These are phyloP conservation scores for Gossypium turneri DNA, from an alignment of 345 rosid species.

Conservation along the genomic window DNA sequence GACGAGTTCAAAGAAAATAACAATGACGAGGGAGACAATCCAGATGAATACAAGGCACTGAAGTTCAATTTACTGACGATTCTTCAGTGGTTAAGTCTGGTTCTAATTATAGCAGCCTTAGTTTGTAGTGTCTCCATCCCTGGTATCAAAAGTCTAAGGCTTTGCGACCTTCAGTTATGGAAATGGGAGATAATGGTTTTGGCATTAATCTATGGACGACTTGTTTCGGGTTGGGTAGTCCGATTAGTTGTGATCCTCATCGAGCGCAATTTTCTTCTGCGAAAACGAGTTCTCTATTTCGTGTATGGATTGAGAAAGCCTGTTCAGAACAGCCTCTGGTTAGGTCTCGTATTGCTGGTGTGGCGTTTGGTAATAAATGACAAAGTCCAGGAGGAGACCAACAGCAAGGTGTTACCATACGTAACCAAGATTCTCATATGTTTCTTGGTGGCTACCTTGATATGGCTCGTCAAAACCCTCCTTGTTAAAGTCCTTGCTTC, in stretches of 20 bases:
- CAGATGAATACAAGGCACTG: constrained; percentile 24
- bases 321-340: constrained; percentile 40
- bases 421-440: constrained; percentile 40
- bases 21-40: constrained; percentile 27
- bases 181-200: constrained; percentile 47
- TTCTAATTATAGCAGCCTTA: constrained; percentile 27
- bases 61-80: constrained; percentile 19
- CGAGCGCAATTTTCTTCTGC: constrained; percentile 35
- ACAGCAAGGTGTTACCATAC: constrained; percentile 33
- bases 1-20: constrained; percentile 7
- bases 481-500: constrained; percentile 48
- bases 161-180: constrained; percentile 49
- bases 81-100: constrained; percentile 33
- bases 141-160: constrained; percentile 20
- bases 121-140: constrained; percentile 31
- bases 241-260: constrained; percentile 33
- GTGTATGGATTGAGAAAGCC: constrained; percentile 45
- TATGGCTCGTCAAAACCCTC: constrained; percentile 48
- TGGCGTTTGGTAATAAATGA: constrained; percentile 32
- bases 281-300: constrained; percentile 48
- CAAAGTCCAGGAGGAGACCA: constrained; percentile 27
- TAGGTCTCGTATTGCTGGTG: constrained; percentile 36
- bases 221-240: constrained; percentile 40
- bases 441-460: constrained; percentile 34
- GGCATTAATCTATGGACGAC: constrained; percentile 37